Conservation (phyloP, 805 yeast species). For the Spathaspora girioi region DNA sequence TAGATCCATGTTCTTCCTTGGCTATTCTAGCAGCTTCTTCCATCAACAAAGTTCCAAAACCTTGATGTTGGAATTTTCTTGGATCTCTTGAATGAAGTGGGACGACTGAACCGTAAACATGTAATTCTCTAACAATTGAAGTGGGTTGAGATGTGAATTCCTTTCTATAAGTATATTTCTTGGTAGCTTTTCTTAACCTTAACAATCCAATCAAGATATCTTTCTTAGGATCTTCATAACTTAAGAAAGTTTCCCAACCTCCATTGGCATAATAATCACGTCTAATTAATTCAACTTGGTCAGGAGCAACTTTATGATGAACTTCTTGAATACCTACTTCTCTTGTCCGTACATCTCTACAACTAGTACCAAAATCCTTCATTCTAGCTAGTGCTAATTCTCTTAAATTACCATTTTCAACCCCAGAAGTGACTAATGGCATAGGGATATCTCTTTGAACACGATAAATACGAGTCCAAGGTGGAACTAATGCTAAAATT, state of each 20-base stretch:
- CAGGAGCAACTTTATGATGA: conserved; percentile 94
- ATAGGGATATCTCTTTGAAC: conserved; percentile 98
- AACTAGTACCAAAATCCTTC: conserved; percentile 95
- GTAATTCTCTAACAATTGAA: conserved; percentile 93
- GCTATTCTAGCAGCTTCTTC: conserved; percentile 98
- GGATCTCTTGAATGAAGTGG: conserved; percentile 97
- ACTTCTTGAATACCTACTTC: conserved; percentile 99
- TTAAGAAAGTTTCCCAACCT: conserved; percentile 96
- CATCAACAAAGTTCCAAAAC: conserved; percentile 95
- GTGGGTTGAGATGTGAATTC: conserved; percentile 83
- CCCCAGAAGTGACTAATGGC: conserved; percentile 98
- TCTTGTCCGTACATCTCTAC: conserved; percentile 95
- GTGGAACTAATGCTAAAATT: conserved; percentile 93
- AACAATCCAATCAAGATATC: conserved; percentile 91
- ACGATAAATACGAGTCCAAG: conserved; percentile 98
- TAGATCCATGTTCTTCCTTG: conserved; percentile 88
- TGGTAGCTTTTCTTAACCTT: conserved; percentile 82
- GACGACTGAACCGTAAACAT: conserved; percentile 96
- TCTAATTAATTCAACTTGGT: conserved; percentile 91
- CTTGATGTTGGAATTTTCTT: conserved; percentile 97
- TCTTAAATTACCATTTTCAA: conserved; percentile 93
- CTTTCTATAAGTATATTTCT: conserved; percentile 84
- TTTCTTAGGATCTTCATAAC: conserved; percentile 95
- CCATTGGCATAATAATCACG: conserved; percentile 97
- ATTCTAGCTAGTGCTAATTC: conserved; percentile 94